phyloP scores from a whole-genome alignment of 2,329 filamentous ascomycete species.

The Fusarium proliferatum region DNA sequence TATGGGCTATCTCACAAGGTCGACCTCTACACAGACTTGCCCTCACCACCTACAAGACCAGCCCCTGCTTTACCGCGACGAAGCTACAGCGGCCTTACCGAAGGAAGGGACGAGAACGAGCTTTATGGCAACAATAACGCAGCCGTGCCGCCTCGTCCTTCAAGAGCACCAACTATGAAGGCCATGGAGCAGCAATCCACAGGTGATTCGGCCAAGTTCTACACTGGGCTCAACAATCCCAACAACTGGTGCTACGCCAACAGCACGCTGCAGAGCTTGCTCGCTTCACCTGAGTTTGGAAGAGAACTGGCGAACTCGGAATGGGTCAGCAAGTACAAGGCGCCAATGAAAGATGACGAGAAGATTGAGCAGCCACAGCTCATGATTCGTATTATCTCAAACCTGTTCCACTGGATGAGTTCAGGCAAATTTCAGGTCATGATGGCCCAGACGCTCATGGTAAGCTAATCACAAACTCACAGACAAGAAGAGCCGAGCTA shows the following conservation, averaged over 20 bases:
- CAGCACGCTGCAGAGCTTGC: slow-evolving; percentile 85
- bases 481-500: slow-evolving; percentile 35
- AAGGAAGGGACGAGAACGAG: slow-evolving; percentile 51
- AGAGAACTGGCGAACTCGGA: slow-evolving; percentile 68
- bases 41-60: slow-evolving; percentile 72
- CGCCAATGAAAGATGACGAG: slow-evolving; percentile 72
- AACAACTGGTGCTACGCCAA: slow-evolving; percentile 92
- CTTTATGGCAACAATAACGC: slow-evolving; percentile 55
- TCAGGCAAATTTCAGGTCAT: slow-evolving; percentile 62
- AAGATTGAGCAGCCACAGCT: slow-evolving; percentile 65
- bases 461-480: slow-evolving; percentile 50
- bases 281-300: slow-evolving; percentile 77
- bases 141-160: slow-evolving; percentile 51
- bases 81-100: slow-evolving; percentile 82
- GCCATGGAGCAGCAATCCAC: slow-evolving; percentile 61
- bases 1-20: slow-evolving; percentile 50
- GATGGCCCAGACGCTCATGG: slow-evolving; percentile 67
- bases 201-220: slow-evolving; percentile 41
- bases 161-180: slow-evolving; percentile 51
- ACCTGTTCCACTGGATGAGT: slow-evolving; percentile 68
- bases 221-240: slow-evolving; percentile 81
- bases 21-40: slow-evolving; percentile 60
- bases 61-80: slow-evolving; percentile 73
- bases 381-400: slow-evolving; percentile 69
- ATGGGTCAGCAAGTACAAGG: slow-evolving; percentile 73